phyloP scores from a whole-genome alignment of 2,329 filamentous ascomycete species.

The Pseudocercospora crystallina region DNA sequence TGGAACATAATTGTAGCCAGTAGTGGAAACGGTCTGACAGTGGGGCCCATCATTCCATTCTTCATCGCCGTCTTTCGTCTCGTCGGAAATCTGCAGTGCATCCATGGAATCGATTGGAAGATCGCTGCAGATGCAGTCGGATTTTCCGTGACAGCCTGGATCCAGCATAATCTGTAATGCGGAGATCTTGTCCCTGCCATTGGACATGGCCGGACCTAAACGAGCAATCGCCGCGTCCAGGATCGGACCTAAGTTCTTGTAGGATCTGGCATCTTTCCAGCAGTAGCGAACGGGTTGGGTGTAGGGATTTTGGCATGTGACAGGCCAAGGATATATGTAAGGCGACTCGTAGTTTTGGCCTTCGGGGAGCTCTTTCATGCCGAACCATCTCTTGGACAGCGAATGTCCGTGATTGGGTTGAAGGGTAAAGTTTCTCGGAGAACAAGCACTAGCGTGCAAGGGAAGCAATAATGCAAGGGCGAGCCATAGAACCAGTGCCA shows the following conservation, averaged over 20 bases:
- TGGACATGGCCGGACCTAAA: conserved; percentile 18
- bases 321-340: conserved; percentile 21
- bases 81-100: conserved; percentile 23
- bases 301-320: conserved; percentile 6
- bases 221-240: conserved; percentile 17
- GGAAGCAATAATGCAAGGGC: background rate
- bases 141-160: conserved; percentile 1
- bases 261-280: conserved; percentile 20
- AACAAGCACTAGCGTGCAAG: background rate
- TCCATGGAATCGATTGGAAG: conserved; percentile 3
- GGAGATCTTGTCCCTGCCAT: conserved; percentile 3
- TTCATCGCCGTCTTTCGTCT: conserved; percentile 17
- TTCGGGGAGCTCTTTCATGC: conserved; percentile 6
- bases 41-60: conserved; percentile 14
- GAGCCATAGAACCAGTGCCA: too few relatives aligned
- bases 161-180: conserved; percentile 16
- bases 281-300: conserved; percentile 24
- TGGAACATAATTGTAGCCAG: conserved; percentile 19
- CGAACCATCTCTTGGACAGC: conserved; percentile 18
- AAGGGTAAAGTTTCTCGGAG: background rate
- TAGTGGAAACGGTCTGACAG: conserved; percentile 18
- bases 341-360: background rate
- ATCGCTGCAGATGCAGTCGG: conserved; percentile 6
- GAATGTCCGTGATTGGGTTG: background rate
- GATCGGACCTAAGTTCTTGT: conserved; percentile 16